phyloP scores from a whole-genome alignment of 371 early-diverging fungal genomes.

The Mortierella polycephala region DNA sequence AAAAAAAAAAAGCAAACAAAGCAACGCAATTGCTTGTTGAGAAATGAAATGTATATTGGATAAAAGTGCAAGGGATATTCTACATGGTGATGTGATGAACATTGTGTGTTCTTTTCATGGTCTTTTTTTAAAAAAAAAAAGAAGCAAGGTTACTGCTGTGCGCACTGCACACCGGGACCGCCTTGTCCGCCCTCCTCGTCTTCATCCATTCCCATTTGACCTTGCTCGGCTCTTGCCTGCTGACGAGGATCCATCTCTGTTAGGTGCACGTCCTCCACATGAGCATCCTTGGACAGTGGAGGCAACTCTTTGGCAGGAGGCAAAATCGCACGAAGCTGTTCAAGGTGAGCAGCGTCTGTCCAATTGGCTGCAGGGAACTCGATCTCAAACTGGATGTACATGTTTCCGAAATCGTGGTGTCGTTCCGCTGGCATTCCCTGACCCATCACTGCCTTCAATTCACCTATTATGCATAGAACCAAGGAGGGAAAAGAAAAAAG shows the following conservation, averaged over 20 bases:
- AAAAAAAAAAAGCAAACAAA: too few relatives aligned
- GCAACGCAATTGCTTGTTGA: too few relatives aligned
- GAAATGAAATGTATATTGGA: too few relatives aligned
- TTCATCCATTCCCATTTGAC: constrained; percentile 74
- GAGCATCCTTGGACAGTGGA: constrained; percentile 56
- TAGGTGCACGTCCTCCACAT: constrained; percentile 82
- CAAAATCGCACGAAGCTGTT: constrained; percentile 70
- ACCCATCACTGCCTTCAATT: constrained; percentile 80
- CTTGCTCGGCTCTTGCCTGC: constrained; percentile 63
- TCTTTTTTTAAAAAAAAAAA: neutral
- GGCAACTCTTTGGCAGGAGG: constrained; percentile 66
- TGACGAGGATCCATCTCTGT: constrained; percentile 81
- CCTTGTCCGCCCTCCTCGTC: constrained; percentile 70
- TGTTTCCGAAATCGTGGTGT: constrained; percentile 90
- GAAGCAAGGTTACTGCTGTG: constrained; percentile 94
- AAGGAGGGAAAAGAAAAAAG: neutral
- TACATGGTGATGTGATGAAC: too few relatives aligned
- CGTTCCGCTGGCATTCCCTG: constrained; percentile 96
- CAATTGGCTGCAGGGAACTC: constrained; percentile 91
- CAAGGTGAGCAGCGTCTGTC: constrained; percentile 71
- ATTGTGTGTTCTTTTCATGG: too few relatives aligned
- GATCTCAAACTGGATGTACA: constrained; percentile 90
- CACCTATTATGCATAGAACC: constrained; percentile 54
- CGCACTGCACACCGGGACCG: constrained; percentile 90
- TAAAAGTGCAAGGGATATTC: too few relatives aligned